A percentile compares a stretch with the other conserved stretches of the same genome.
phyloP scores from a whole-genome alignment of 352 stramenopile species.

The Chrysophaeum taylorii region DNA sequence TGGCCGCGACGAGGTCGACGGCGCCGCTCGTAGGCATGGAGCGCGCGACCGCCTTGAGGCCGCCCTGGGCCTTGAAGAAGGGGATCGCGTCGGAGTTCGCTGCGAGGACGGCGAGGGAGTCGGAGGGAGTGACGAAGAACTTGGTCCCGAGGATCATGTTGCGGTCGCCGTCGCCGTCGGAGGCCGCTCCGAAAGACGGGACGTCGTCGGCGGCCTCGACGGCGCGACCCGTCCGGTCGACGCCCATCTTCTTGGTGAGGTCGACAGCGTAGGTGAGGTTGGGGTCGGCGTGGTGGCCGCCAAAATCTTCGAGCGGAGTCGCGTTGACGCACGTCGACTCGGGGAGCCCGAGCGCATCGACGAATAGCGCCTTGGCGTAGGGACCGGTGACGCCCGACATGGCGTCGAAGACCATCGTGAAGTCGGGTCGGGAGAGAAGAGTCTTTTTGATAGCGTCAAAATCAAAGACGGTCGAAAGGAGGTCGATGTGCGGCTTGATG shows the following conservation, averaged over 20 bases:
- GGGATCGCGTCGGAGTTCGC: conserved; percentile 92
- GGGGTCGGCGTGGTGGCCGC: conserved; percentile 91
- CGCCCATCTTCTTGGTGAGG: conserved; percentile 89
- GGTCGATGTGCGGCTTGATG: conserved; percentile 82
- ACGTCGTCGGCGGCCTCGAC: conserved; percentile 56
- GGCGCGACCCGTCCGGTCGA: conserved; percentile 59
- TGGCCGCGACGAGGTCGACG: conserved; percentile 93
- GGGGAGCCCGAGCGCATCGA: conserved; percentile 82
- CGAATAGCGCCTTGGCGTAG: conserved; percentile 89
- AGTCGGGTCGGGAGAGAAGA: conserved; percentile 85
- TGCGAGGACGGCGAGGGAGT: conserved; percentile 96
- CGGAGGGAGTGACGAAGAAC: conserved; percentile 98
- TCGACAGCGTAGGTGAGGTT: conserved; percentile 98
- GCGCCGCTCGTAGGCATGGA: conserved; percentile 98
- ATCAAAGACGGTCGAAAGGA: conserved; percentile 98
- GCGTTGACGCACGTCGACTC: conserved; percentile 71
- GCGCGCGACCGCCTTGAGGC: conserved; percentile 85
- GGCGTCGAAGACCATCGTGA: conserved; percentile 93
- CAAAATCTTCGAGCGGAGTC: conserved; percentile 92
- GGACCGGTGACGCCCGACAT: conserved; percentile 97
- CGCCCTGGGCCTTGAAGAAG: conserved; percentile 89
- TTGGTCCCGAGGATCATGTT: conserved; percentile 98
- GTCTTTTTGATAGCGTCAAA: conserved; percentile 85
- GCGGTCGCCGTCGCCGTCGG: conserved; percentile 95
- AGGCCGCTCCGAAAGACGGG: conserved; percentile 87